These are phyloP conservation scores for Auriscalpium orientale DNA, from an alignment of 768 basidiomycete species.

Conservation along the genomic window DNA sequence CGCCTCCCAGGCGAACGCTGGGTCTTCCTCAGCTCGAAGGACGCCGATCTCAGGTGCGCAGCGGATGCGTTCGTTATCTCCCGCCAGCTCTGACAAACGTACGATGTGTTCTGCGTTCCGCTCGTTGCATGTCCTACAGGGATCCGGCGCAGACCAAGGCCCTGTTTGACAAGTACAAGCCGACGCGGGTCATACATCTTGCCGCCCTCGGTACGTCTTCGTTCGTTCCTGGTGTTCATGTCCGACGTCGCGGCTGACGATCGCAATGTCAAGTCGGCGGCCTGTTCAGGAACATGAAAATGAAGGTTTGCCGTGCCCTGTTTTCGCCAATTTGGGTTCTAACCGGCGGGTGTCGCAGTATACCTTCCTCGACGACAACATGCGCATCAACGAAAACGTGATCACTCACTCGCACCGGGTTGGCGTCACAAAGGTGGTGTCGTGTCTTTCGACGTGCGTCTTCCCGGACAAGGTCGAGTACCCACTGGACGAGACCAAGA, in stretches of 20 bases:
- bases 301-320: conserved; percentile 49
- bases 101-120: background rate
- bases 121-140: conserved; percentile 30
- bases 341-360: conserved; percentile 35
- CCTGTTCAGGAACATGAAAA: conserved; percentile 92
- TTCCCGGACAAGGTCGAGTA: conserved; percentile 95
- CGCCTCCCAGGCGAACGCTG: conserved; percentile 71
- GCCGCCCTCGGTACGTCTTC: conserved; percentile 74
- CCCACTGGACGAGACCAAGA: conserved; percentile 87
- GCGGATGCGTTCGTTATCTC: background rate
- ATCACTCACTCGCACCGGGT: conserved; percentile 65
- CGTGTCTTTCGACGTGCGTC: conserved; percentile 94
- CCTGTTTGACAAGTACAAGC: conserved; percentile 86
- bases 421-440: conserved; percentile 73
- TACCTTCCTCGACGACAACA: conserved; percentile 91
- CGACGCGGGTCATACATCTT: conserved; percentile 94
- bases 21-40: conserved; percentile 74
- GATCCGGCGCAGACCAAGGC: conserved; percentile 59
- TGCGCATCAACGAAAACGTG: conserved; percentile 93
- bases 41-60: conserved; percentile 78
- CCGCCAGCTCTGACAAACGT: background rate
- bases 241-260: background rate
- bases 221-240: background rate
- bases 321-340: background rate
- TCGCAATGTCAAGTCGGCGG: conserved; percentile 62